These are phyloP conservation scores for Tulasnella sp. DNA, from an alignment of 768 basidiomycete genomes.

Conservation along the genomic window DNA sequence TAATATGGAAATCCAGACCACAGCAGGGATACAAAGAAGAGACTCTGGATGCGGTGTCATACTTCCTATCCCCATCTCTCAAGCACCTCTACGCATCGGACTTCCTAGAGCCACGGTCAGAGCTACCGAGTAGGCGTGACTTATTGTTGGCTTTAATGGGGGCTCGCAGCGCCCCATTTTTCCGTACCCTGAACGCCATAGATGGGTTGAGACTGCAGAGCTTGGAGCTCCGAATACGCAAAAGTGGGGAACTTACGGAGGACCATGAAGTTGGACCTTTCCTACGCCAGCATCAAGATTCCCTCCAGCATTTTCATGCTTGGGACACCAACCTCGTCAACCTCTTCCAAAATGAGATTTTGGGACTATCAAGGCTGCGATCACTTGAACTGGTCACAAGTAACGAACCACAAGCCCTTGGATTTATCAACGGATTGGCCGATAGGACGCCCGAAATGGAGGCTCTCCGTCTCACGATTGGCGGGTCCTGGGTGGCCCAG, in stretches of 20 bases:
- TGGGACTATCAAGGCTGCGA: background rate
- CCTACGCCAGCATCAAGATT: background rate
- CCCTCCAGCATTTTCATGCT: background rate
- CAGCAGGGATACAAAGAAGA: background rate
- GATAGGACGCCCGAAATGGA: background rate
- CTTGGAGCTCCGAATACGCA: too few species aligned
- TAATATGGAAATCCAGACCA: background rate
- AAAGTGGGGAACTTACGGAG: too few species aligned
- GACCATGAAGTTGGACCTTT: too few species aligned
- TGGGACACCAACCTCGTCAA: background rate
- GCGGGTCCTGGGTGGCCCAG: too few species aligned
- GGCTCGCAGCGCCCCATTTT: too few species aligned
- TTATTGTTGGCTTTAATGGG: too few species aligned
- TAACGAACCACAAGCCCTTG: background rate
- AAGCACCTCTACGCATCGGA: background rate
- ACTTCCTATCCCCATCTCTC: background rate
- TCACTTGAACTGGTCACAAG: background rate
- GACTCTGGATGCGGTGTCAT: background rate
- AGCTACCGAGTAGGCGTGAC: too few species aligned
- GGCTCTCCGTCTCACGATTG: too few species aligned
- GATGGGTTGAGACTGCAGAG: too few species aligned
- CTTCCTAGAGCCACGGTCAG: background rate
- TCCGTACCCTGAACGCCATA: too few species aligned
- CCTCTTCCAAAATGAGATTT: background rate
- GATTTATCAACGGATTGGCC: background rate